A percentile compares a stretch with the other conserved stretches of the same genome.
Conservation (phyloP, 148 eudicot genomes). For the Camellia lanceoleosa region DNA sequence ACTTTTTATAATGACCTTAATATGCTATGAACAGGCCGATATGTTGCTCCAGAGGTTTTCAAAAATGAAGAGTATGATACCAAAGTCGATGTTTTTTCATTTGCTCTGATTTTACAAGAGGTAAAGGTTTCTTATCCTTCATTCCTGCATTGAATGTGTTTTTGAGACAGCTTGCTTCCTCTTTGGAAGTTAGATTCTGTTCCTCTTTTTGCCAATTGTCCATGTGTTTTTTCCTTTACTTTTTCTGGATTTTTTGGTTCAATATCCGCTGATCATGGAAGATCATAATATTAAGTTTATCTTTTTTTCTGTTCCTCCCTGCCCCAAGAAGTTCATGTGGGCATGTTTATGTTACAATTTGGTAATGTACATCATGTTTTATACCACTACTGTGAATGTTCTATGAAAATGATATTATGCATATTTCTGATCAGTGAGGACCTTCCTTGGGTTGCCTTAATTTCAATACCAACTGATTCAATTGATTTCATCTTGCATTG, state of each 20-base stretch:
- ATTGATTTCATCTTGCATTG: not conserved
- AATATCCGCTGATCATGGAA: not conserved
- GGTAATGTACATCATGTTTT: not conserved
- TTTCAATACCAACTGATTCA: not conserved
- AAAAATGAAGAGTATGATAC: constrained; percentile 85
- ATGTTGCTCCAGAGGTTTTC: constrained; percentile 94
- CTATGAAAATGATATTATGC: not conserved
- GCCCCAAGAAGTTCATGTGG: not conserved
- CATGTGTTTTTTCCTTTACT: not conserved
- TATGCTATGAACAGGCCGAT: constrained; percentile 54
- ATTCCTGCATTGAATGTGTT: not conserved
- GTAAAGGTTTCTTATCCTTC: constrained; percentile 32
- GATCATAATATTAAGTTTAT: not conserved
- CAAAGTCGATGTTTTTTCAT: constrained; percentile 98
- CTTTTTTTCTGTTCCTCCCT: not conserved
- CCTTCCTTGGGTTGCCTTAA: not conserved
- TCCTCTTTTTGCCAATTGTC: constrained; percentile 8
- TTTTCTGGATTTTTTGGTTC: not conserved
- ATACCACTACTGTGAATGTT: not conserved
- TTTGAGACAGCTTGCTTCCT: not conserved
- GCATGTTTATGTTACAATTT: constrained; percentile 5
- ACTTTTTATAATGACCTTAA: not conserved
- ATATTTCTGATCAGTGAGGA: not conserved
- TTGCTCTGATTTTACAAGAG: constrained; percentile 94
- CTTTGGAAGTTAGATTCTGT: not conserved